These are phyloP conservation scores for Omphalotus olearius DNA, from an alignment of 1,284 basidiomycete genomes.

Conservation along the genomic window DNA sequence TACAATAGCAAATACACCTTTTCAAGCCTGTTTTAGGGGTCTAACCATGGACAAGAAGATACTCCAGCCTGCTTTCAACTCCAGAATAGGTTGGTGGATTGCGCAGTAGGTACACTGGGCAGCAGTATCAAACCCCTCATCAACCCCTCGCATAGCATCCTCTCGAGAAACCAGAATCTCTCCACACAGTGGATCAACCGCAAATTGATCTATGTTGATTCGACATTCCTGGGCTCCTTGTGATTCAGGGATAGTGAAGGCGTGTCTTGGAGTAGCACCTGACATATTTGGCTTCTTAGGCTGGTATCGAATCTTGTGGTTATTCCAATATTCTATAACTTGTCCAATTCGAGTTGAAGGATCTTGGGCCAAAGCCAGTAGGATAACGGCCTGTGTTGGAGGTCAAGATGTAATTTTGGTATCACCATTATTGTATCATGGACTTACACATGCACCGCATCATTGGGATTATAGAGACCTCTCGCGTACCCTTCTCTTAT, in stretches of 20 bases:
- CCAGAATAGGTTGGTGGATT: not conserved
- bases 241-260: slow-evolving; percentile 1
- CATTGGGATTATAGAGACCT: slow-evolving; percentile 7
- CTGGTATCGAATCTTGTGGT: slow-evolving; percentile 10
- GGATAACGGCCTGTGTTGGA: slow-evolving; percentile 3
- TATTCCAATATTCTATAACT: slow-evolving; percentile 12
- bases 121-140: slow-evolving; percentile 16
- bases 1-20: too few species aligned
- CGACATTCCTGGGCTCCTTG: slow-evolving; percentile 2
- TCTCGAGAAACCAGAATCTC: slow-evolving; percentile 17
- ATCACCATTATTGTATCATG: not conserved
- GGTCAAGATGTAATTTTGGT: too few species aligned
- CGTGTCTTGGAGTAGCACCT: slow-evolving; percentile 1
- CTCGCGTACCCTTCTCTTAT: slow-evolving; percentile 10
- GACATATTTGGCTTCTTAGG: slow-evolving; percentile 6
- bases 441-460: slow-evolving; percentile 12
- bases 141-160: slow-evolving; percentile 23
- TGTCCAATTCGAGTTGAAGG: slow-evolving; percentile 2
- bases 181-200: slow-evolving; percentile 18
- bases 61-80: too few species aligned
- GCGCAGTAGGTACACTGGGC: slow-evolving; percentile 16
- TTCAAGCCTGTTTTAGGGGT: too few species aligned
- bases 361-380: slow-evolving; percentile 13
- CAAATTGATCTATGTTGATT: slow-evolving; percentile 8
- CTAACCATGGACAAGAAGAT: too few species aligned